Base-by-base conservation (phyloP, 305 asterid species). In the Rubia tinctorum region DNA sequence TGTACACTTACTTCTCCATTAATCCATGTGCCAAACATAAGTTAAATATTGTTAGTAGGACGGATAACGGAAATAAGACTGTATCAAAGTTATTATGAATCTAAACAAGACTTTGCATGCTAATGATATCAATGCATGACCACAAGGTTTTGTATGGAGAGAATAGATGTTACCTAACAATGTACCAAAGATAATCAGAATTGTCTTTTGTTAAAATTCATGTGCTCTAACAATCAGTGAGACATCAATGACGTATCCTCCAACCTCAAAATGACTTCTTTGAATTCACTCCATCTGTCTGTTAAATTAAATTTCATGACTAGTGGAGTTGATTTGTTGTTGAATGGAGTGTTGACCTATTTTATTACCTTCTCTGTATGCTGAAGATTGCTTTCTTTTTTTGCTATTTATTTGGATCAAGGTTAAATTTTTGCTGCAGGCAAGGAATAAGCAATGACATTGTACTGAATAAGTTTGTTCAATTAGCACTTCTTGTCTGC, bases 161-260 rank as follows among this genome's bases (percentile, higher is more conserved):
- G n/a, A n/a, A n/a, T n/a, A n/a, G n/a, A n/a, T n/a, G n/a, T n/a
- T n/a, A n/a, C n/a, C n/a, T n/a, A n/a, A n/a, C n/a, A n/a, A n/a
- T n/a, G n/a, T n/a, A n/a, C n/a, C n/a, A n/a, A n/a, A n/a, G n/a
- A n/a, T n/a, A n/a, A n/a, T n/a, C n/a, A n/a, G n/a, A n/a, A n/a
- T n/a, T n/a, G n/a, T n/a, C n/a, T n/a, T n/a, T n/a, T n/a, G n/a
- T n/a, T n/a, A n/a, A n/a, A n/a, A 77, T 70, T 85, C 87, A 83
- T 86, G 68, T 94, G 99, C 81, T 91, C 99, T 58, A 94, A 79
- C 86, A 94, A 79, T 39, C 22, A 12, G 66, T 87, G 42, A 0
- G 96, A 87, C 75, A 81, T 82, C 62, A 84, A 15, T 5, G 86
- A 59, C 67, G 91, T 81, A 2, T 80, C 82, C 43, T 83, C 83